These are phyloP conservation scores for Crithidia bombi DNA, from an alignment of 208 protist species.

Conservation along the genomic window DNA sequence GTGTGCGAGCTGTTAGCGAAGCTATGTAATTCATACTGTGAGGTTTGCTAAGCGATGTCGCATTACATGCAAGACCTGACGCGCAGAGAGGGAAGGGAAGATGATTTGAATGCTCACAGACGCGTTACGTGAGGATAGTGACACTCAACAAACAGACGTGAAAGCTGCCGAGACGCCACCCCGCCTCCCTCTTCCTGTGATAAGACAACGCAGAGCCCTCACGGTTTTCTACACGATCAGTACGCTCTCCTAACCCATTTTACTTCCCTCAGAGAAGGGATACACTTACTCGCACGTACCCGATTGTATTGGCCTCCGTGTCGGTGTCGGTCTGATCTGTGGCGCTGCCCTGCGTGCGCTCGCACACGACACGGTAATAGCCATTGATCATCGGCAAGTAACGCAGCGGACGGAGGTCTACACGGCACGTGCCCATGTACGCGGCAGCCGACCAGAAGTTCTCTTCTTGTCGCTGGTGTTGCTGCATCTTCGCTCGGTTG, in stretches of 20 bases:
- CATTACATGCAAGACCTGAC: too few species aligned
- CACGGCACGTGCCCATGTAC: constrained; percentile 65
- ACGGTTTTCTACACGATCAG: too few species aligned
- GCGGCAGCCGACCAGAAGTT: constrained; percentile 70
- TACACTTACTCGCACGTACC: constrained; percentile 71
- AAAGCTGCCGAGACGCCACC: too few species aligned
- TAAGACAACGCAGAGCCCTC: too few species aligned
- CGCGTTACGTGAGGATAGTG: too few species aligned
- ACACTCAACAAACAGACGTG: too few species aligned
- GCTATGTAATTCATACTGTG: too few species aligned
- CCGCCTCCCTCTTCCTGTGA: too few species aligned
- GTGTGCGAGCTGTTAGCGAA: too few species aligned
- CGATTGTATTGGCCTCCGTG: constrained; percentile 46
- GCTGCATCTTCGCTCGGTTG: background rate
- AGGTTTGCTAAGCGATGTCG: too few species aligned
- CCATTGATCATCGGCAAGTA: constrained; percentile 71
- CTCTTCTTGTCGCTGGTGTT: constrained; percentile 48
- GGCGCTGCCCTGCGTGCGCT: constrained; percentile 9
- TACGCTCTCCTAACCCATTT: constrained; percentile 26
- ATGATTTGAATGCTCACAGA: too few species aligned
- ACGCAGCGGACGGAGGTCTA: constrained; percentile 81
- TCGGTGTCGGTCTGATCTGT: constrained; percentile 10
- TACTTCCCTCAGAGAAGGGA: constrained; percentile 25
- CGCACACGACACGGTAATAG: constrained; percentile 69
- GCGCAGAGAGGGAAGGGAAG: too few species aligned